Conservation (phyloP, 2,329 filamentous ascomycete species). For the Gaeumannomyces sp. region DNA sequence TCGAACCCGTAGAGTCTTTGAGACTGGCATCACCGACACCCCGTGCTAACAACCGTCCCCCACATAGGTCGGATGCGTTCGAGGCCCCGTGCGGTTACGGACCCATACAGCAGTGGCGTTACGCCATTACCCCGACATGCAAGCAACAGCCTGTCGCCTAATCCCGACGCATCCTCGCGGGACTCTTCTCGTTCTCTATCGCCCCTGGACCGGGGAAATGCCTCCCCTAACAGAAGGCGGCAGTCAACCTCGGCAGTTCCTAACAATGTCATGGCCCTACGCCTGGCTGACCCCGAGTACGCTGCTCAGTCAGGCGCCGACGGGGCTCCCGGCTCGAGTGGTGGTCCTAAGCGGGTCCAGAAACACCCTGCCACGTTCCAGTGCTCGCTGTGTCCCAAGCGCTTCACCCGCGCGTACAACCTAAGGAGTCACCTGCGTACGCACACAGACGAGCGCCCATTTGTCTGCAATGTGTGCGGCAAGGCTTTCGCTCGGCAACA, state of each 20-base stretch:
- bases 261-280: conserved; percentile 70
- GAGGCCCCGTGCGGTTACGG: conserved; percentile 51
- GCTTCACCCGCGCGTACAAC: conserved; percentile 95
- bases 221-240: conserved; percentile 43
- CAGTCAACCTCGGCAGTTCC: conserved; percentile 59
- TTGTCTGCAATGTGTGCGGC: conserved; percentile 92
- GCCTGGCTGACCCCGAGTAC: conserved; percentile 82
- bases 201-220: conserved; percentile 48
- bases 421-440: conserved; percentile 90
- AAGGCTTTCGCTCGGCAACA: conserved; percentile 98
- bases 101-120: conserved; percentile 48
- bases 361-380: conserved; percentile 98
- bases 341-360: conserved; percentile 72
- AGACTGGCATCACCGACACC: background rate
- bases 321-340: conserved; percentile 46
- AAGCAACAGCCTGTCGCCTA: conserved; percentile 42
- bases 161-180: conserved; percentile 36
- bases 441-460: conserved; percentile 94
- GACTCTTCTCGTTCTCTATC: conserved; percentile 52
- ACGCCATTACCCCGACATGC: conserved; percentile 28
- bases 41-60: background rate
- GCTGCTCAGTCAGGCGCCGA: conserved; percentile 60
- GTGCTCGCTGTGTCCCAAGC: conserved; percentile 86
- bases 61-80: background rate
- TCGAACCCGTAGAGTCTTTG: conserved; percentile 5